Base-by-base conservation (phyloP, 164 flowering plant genomes). In the Chimonanthus praecox region DNA sequence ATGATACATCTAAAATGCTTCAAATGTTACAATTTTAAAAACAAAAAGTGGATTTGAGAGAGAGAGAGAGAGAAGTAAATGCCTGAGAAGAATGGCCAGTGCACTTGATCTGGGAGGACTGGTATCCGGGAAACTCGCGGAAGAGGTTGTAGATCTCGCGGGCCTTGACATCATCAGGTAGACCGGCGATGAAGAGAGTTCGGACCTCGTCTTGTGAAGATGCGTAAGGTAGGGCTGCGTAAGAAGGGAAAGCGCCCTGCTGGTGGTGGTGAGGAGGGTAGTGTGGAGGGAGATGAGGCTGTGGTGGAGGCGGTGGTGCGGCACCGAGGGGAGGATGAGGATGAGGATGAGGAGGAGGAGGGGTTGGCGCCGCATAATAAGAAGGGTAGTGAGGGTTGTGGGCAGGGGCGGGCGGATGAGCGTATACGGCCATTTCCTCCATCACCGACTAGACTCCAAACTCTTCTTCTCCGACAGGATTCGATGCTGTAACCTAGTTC, bases 101-200 rank as follows among this genome's bases (percentile, higher is more conserved):
- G 64, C 64, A 73, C 15, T 94, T 89, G 64, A 94, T 90, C 71
- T 95, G 90, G 3, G 89, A 91, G 43, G 96, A 87, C 62, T 89
- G 87, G 78, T 87, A 95, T 15, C 99, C 99, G 0, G 91, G 91
- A 75, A 91, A 92, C 65, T 89, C 95, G 3, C 96, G 88, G 74
- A 95, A 91, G 13, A 95, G 89, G 74, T 89, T 89, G 81, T 88
- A 92, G 73, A 95, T 82, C 80, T 95, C 99, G 0, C 98, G 90
- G n/a, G 87, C 76, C 80, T 87, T 88, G 48, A 89, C 92, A 68
- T 95, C 99, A 45, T 82, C 90, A 2, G 99, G 99, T 0, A 95
- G 88, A 0, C 99, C 99, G 20, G 98, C 99, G 10, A 95, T 73
- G 88, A 95, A 95, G 6, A 95, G 86, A 15, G 98, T 95, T 7